Evolutionary conservation across 2,329 filamentous ascomycete species (phyloP).

Genomic region (Aspergillus pseudotamarii): DNA sequence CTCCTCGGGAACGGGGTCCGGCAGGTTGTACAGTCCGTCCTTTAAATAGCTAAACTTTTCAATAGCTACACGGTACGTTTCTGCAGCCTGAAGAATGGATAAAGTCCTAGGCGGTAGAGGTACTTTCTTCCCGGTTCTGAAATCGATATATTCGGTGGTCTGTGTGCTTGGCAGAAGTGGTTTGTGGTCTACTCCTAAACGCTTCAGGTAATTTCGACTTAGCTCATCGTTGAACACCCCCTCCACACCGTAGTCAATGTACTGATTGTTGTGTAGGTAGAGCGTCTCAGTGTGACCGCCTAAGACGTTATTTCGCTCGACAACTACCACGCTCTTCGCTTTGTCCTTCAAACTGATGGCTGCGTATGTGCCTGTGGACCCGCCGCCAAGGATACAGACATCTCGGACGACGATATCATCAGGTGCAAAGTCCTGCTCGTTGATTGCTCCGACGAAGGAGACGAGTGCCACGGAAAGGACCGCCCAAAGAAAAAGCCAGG

Average conservation of each 20-base stretch:
- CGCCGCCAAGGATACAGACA: constrained; percentile 40
- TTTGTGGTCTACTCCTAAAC: constrained; percentile 29
- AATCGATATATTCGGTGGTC: constrained; percentile 32
- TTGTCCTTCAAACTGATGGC: constrained; percentile 35
- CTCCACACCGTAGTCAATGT: constrained; percentile 37
- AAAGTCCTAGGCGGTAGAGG: constrained; percentile 14
- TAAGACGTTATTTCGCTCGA: constrained; percentile 39
- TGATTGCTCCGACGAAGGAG: background rate
- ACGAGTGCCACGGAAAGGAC: background rate
- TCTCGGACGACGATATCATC: constrained; percentile 29
- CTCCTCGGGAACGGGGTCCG: constrained; percentile 29
- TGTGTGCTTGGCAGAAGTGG: constrained; percentile 16
- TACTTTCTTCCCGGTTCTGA: constrained; percentile 22
- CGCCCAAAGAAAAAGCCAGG: background rate
- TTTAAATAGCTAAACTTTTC: constrained; percentile 15
- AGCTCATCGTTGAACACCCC: constrained; percentile 37
- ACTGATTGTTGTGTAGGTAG: constrained; percentile 29
- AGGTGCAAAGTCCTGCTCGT: background rate
- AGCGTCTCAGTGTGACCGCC: constrained; percentile 40
- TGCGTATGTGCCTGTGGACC: constrained; percentile 38
- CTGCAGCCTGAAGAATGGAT: background rate
- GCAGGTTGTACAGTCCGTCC: constrained; percentile 39
- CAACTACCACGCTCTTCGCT: constrained; percentile 35
- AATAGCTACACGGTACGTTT: constrained; percentile 15
- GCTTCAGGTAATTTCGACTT: constrained; percentile 31